A percentile compares a stretch with the other conserved stretches of the same genome.
Conservation (phyloP, 1,139 yeast genomes). For the Suhomyces atakaporum region DNA sequence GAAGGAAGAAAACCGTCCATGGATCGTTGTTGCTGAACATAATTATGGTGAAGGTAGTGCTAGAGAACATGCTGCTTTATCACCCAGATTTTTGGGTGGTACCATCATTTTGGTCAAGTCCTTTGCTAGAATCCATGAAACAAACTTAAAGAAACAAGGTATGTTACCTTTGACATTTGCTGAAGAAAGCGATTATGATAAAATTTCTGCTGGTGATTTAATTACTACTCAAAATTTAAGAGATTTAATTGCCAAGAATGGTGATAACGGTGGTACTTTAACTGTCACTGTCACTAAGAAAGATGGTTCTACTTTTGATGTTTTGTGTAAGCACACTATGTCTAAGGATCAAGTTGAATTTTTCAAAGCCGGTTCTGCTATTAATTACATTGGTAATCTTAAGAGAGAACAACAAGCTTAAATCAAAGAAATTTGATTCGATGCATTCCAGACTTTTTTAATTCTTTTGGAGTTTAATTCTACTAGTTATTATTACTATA, state of each 20-base stretch:
- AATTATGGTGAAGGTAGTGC: conserved; percentile 99
- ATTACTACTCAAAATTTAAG: conserved; percentile 75
- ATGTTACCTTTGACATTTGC: conserved; percentile 92
- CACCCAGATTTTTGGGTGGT: conserved; percentile 94
- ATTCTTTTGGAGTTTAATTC: neutral
- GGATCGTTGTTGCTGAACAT: conserved; percentile 96
- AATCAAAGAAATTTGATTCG: neutral
- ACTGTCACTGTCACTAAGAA: conserved; percentile 72
- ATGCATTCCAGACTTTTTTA: neutral
- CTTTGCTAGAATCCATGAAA: conserved; percentile 84
- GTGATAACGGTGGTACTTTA: conserved; percentile 83
- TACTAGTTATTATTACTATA: neutral
- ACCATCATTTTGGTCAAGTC: conserved; percentile 86
- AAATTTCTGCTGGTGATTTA: conserved; percentile 71
- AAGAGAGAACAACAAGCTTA: conserved; percentile 30
- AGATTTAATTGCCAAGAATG: conserved; percentile 78
- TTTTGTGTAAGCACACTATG: conserved; percentile 90
- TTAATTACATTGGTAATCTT: conserved; percentile 81
- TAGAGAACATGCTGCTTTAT: conserved; percentile 97
- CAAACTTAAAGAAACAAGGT: conserved; percentile 74
- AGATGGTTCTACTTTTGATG: conserved; percentile 68
- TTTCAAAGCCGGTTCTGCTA: conserved; percentile 97
- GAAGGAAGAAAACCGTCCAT: conserved; percentile 81
- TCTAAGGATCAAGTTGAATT: conserved; percentile 93
- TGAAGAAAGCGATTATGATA: conserved; percentile 85